Evolutionary conservation across 257 asterid species (phyloP).

Genomic region (Buddleja alternifolia): DNA sequence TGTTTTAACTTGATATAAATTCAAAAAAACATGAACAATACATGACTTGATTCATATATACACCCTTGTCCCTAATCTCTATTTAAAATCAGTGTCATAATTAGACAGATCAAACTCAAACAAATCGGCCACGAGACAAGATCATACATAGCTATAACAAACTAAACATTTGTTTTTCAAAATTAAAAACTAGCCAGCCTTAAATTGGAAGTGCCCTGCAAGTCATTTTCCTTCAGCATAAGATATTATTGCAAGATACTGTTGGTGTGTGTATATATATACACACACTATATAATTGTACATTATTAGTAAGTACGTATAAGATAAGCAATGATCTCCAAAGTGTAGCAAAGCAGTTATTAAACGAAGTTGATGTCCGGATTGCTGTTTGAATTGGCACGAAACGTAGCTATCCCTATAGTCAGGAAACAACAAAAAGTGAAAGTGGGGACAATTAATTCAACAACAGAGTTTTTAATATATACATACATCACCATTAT

Average conservation of each 20-base stretch:
- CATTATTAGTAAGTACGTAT: too few relatives aligned
- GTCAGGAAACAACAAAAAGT: slow-evolving; percentile 14
- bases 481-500: too few relatives aligned
- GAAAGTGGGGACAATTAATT: neutral
- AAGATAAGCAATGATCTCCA: neutral
- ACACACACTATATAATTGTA: too few relatives aligned
- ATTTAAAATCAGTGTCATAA: too few relatives aligned
- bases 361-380: slow-evolving; percentile 16
- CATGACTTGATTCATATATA: too few relatives aligned
- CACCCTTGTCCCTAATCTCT: too few relatives aligned
- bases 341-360: neutral
- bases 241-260: neutral
- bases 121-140: neutral
- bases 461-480: slow-evolving; percentile 4
- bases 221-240: neutral
- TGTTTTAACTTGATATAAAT: too few relatives aligned
- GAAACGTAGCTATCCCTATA: slow-evolving; percentile 32
- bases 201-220: neutral
- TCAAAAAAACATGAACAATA: too few relatives aligned
- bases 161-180: neutral
- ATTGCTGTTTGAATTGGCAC: neutral
- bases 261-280: neutral
- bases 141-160: slow-evolving; percentile 12
- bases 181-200: neutral
- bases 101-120: neutral